phyloP scores from a whole-genome alignment of 129 eudicot species.

The Scalesia atractyloides region DNA sequence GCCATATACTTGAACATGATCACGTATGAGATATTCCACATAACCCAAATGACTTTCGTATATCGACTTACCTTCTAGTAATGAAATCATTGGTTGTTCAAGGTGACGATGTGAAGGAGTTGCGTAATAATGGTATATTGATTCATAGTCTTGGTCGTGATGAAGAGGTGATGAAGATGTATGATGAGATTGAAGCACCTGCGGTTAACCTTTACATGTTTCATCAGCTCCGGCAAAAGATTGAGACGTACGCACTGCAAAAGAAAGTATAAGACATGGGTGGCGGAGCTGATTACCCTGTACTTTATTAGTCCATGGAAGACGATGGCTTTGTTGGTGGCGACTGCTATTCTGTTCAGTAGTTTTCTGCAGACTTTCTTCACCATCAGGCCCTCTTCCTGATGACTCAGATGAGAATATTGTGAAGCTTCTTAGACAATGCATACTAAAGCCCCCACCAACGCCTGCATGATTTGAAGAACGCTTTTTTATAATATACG shows the following conservation, averaged over 20 bases:
- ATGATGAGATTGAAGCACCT: conserved; percentile 29
- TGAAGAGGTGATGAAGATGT: conserved; percentile 37
- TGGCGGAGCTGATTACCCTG: conserved; percentile 30
- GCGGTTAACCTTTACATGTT: conserved; percentile 11
- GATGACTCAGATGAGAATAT: too few species aligned
- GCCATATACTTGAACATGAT: conserved; percentile 31
- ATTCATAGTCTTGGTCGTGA: conserved; percentile 17
- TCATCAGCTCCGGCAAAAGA: background rate
- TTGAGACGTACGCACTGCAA: conserved; percentile 32
- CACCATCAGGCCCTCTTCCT: conserved; percentile 7
- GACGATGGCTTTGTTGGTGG: conserved; percentile 37
- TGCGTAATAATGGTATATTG: conserved; percentile 5
- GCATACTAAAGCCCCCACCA: too few species aligned
- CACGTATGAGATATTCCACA: conserved; percentile 36
- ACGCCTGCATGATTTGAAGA: too few species aligned
- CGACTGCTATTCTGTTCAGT: conserved; percentile 31
- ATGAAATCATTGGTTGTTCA: conserved; percentile 36
- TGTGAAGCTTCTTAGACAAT: too few species aligned
- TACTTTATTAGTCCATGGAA: conserved; percentile 50
- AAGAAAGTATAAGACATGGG: conserved; percentile 33
- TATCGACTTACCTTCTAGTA: conserved; percentile 27
- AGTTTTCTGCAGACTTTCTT: conserved; percentile 8
- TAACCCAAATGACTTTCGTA: background rate
- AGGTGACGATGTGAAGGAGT: conserved; percentile 35
- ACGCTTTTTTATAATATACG: too few species aligned